A percentile compares a stretch with the other conserved stretches of the same genome.
Evolutionary conservation across 441 rosid genomes (phyloP).

Genomic region (Hypseocharis bilobata): DNA sequence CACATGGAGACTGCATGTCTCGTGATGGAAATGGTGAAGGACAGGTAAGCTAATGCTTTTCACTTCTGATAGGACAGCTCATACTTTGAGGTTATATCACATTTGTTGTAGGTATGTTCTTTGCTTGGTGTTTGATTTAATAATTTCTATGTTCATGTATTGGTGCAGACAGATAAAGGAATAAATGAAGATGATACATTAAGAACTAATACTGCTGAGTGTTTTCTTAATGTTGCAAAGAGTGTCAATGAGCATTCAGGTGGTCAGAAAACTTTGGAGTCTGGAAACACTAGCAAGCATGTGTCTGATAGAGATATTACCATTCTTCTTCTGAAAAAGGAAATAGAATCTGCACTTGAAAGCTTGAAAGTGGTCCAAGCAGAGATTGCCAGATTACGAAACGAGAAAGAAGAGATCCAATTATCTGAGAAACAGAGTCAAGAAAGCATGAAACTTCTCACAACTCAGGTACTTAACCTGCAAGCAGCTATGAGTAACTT

Average conservation of each 20-base stretch:
- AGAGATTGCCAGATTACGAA: constrained; percentile 55
- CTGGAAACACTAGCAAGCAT: constrained; percentile 26
- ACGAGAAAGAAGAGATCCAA: constrained; percentile 56
- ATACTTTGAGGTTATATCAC: constrained; percentile 15
- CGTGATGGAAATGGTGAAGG: constrained; percentile 29
- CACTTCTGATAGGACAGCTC: constrained; percentile 18
- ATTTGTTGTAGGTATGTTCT: constrained; percentile 21
- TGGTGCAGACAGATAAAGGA: constrained; percentile 47
- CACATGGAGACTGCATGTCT: constrained; percentile 25
- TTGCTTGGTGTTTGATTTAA: constrained; percentile 22
- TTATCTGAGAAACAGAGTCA: constrained; percentile 45
- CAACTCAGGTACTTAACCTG: constrained; percentile 41
- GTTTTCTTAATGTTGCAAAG: constrained; percentile 32
- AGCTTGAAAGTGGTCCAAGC: constrained; percentile 64
- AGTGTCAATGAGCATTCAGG: constrained; percentile 20
- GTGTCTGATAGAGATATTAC: constrained; percentile 43
- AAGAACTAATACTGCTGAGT: constrained; percentile 25
- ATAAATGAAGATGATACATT: constrained; percentile 15
- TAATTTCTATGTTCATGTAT: constrained; percentile 24
- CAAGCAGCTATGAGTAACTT: constrained; percentile 41
- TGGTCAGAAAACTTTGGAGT: constrained; percentile 25
- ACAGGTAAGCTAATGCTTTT: constrained; percentile 49
- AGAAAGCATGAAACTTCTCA: constrained; percentile 44
- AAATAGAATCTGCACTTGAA: constrained; percentile 69
- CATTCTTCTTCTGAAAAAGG: constrained; percentile 59